These are phyloP conservation scores for Ustilago lituana DNA, from an alignment of 1,284 basidiomycete genomes.

Conservation along the genomic window DNA sequence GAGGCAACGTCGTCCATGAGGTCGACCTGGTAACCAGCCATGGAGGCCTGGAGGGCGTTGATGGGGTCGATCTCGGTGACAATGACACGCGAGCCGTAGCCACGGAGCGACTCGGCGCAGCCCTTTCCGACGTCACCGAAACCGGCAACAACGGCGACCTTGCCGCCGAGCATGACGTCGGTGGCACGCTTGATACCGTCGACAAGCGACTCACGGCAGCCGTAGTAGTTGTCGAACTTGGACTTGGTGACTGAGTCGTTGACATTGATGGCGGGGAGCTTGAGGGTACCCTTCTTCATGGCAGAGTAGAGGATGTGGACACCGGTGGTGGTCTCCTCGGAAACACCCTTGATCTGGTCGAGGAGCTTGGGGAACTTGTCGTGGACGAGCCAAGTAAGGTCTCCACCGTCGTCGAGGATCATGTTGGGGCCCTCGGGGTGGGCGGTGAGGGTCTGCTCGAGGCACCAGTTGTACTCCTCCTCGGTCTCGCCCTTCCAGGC, in stretches of 20 bases:
- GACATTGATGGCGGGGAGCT: slow-evolving; percentile 99
- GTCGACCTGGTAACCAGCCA: slow-evolving; percentile 98
- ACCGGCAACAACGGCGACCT: slow-evolving; percentile 97
- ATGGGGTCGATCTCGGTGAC: slow-evolving; percentile 99
- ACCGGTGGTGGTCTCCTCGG: slow-evolving; percentile 99
- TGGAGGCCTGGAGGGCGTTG: slow-evolving; percentile 98
- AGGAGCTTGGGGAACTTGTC: slow-evolving; percentile 74
- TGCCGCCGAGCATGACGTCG: slow-evolving; percentile 99
- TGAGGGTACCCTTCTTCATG: slow-evolving; percentile 93
- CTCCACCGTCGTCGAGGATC: slow-evolving; percentile 99
- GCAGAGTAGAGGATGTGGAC: slow-evolving; percentile 99
- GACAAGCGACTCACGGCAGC: slow-evolving; percentile 97
- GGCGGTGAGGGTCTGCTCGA: slow-evolving; percentile 90
- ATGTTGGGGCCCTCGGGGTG: slow-evolving; percentile 91
- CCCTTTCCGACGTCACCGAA: slow-evolving; percentile 99
- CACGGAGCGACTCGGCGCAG: slow-evolving; percentile 95
- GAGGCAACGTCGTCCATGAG: slow-evolving; percentile 97
- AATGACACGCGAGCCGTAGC: slow-evolving; percentile 95
- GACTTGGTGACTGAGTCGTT: slow-evolving; percentile 96
- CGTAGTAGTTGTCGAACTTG: slow-evolving; percentile 80
- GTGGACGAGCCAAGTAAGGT: slow-evolving; percentile 93
- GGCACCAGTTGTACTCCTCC: slow-evolving; percentile 94
- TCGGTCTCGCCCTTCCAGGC: slow-evolving; percentile 99
- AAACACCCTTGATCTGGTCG: slow-evolving; percentile 77
- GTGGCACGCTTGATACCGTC: slow-evolving; percentile 99